These are phyloP conservation scores for Samsoniella hepiali DNA, from an alignment of 2,329 filamentous ascomycete species.

Conservation along the genomic window DNA sequence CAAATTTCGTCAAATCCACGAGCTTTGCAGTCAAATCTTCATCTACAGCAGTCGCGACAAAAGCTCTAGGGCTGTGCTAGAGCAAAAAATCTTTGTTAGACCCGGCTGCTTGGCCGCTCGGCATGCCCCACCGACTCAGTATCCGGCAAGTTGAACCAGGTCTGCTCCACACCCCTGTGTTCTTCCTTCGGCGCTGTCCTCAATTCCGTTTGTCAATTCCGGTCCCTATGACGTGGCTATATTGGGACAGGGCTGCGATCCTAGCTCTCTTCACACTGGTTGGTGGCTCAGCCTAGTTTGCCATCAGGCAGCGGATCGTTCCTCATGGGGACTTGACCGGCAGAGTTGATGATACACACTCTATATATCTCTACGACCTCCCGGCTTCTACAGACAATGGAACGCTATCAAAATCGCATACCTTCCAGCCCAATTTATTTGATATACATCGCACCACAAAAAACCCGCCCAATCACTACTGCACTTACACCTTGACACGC, in stretches of 20 bases:
- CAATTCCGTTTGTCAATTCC: conserved; percentile 13
- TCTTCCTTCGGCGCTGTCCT: background rate
- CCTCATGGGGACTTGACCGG: background rate
- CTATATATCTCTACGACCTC: background rate
- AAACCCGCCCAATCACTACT: background rate
- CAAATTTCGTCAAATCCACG: background rate
- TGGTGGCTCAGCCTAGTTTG: background rate
- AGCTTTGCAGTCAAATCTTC: background rate
- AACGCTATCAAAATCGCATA: background rate
- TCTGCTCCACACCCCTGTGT: background rate
- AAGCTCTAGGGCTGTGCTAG: background rate
- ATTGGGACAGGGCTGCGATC: background rate
- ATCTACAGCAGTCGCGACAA: background rate
- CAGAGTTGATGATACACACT: background rate
- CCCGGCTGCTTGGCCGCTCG: background rate
- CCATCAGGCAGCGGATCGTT: background rate
- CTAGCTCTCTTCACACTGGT: background rate
- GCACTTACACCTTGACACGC: background rate
- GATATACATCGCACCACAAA: too few species aligned
- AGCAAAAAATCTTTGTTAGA: background rate
- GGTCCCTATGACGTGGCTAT: conserved; percentile 8
- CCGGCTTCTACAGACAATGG: background rate
- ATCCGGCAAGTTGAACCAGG: background rate
- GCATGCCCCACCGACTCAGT: background rate
- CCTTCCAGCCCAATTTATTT: too few species aligned